Base-by-base conservation (phyloP, 2,329 filamentous ascomycete genomes). In the Periconia digitata region DNA sequence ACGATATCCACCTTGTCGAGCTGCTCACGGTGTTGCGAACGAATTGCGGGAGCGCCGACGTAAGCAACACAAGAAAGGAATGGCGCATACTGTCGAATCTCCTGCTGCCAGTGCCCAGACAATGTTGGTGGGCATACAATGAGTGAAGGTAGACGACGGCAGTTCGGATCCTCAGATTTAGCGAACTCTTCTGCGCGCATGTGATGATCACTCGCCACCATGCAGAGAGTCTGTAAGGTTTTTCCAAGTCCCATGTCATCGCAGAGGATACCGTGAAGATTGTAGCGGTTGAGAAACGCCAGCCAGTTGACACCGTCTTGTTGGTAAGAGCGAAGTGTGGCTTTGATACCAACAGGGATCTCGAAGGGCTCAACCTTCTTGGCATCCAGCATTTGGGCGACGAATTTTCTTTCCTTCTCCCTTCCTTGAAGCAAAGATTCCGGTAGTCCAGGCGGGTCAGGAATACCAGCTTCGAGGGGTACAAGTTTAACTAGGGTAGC, bases 221-320 rank as follows among this genome's bases (percentile, higher is more conserved):
- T 99, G 72, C 94, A 99, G 18, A 99, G 83, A 0, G 95, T 99
- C 71, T 99, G 94, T 10, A 99, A 76, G 1, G 94, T 99, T 76
- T 99, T 99, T 42, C 94, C 94, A 22, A 99, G 87, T 64, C 94
- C 94, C 94, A 99, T 99, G 70, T 99, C 94, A 65, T 99, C 94
- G 68, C 94, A 99, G 50, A 99, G 89, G 71, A 99, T 96, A 41
- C 94, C 94, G 62, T 99, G 95, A 1, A 99, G 83, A 63, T 99
- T 92, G 69, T 97, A 99, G 49, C 92, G 92, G 70, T 99, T 99
- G 59, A 99, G 85, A 75, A 99, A 99, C 47, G 95, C 86, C 43
- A 99, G 83, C 94, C 94, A 99, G 68, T 99, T 99, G 66, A 99
- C 92, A 69, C 94, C 94, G 45, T 99, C 94, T 72, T 99, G 94